Evolutionary conservation across 2,329 filamentous ascomycete genomes (phyloP).

Genomic region (Talaromyces sp.): DNA sequence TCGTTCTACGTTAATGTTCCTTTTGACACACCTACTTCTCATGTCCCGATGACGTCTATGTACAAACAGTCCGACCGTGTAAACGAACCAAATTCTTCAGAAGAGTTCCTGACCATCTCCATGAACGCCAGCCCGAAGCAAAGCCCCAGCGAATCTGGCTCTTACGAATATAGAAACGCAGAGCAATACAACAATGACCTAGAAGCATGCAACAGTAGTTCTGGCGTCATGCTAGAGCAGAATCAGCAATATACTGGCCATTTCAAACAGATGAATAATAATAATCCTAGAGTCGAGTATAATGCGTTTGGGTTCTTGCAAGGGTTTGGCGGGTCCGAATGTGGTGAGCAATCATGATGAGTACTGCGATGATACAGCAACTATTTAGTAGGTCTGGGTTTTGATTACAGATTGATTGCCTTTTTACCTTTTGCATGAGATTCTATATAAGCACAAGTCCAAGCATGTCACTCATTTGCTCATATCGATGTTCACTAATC

Average conservation of each 20-base stretch:
- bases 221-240: neutral
- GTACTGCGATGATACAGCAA: neutral
- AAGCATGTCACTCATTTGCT: neutral
- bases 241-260: neutral
- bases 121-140: neutral
- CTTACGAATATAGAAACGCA: neutral
- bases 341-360: neutral
- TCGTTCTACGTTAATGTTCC: neutral
- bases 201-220: neutral
- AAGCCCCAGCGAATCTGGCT: neutral
- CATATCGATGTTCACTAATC: neutral
- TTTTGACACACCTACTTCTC: neutral
- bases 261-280: neutral
- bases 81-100: neutral
- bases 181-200: neutral
- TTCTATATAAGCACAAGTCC: neutral
- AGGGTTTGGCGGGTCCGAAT: neutral
- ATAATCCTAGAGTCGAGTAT: neutral
- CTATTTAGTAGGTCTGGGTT: too few relatives aligned
- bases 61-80: neutral
- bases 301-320: neutral
- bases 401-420: neutral
- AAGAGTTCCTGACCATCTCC: slow-evolving; percentile 2
- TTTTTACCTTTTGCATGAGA: neutral
- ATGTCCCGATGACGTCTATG: neutral